Base-by-base conservation (phyloP, 2,329 filamentous ascomycete species). In the Anisogramma anomala region DNA sequence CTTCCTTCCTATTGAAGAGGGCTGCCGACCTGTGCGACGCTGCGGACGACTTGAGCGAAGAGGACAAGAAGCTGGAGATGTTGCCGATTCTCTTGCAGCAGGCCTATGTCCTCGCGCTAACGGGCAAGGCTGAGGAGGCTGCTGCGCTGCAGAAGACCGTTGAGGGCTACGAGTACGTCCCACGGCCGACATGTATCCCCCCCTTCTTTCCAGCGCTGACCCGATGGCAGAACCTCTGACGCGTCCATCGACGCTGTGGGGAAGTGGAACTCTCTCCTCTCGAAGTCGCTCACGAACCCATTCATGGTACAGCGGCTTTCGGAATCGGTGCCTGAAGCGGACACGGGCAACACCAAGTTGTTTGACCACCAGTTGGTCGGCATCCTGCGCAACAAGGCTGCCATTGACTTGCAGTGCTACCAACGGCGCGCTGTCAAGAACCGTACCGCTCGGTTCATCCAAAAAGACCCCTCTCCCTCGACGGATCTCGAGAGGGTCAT, bases 71-170 rank as follows among this genome's bases (percentile, higher is more conserved):
- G 56, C 70, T 73, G 0, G 84, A 93, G 60, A 62, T 87, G 48
- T 65, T 84, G 22, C 82, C 84, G 8, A 87, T 93, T 43, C 67
- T 79, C 23, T 72, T 84, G 18, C 85, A 91, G 59, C 79, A 85
- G 53, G 72, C 82, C 19, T 88, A 82, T 52, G 79, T 85, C 1
- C 69, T 83, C 43, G 71, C 73, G 2, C 76, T 72, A 49, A 58
- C 83, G 46, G 83, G 82, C 14, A 79, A 79, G 52, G 53, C 66
- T 13, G 69, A 76, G 19, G 79, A 87, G 50, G 83, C 83, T 0
- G 66, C 71, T 36, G 66, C 72, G 32, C 55, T 87, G 25, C 75
- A 77, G 36, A 71, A 69, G 39, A 71, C 69, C n/a, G 65, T 87
- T 22, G 69, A 69, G n/a, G 61, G 72, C 42, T 62, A 69, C 37